Evolutionary conservation across 495 filamentous ascomycete genomes (phyloP), one percentile per base, ranked within the genome.

Genomic region (Penicillium ochrochloron): DNA sequence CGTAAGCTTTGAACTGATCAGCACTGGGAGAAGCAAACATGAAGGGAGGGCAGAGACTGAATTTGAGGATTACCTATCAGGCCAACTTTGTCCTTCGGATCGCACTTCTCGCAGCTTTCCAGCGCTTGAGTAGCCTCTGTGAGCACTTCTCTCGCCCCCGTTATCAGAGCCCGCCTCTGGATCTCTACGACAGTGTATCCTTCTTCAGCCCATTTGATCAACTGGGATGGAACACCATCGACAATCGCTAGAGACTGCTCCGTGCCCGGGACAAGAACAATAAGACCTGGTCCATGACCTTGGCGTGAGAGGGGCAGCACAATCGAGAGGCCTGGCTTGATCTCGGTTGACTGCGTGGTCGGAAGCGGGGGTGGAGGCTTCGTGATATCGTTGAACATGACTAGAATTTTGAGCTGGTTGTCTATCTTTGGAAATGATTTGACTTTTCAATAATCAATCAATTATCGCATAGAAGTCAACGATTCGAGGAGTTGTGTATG

Each of bases 161-260:
- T 25, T 29, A n/a, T 31, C 41, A 61, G 17, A 7, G 59, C 62
- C 5, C 31, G 44, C 17, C 60, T 50, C 34, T 61, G 57, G 29
- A 71, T 60, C 54, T 69, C 58, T 0, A 64, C 52, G 1, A 71
- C 63, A 7, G 54, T 56, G 41, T 69, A 72, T 17, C 64, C 50
- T 37, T 72, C 70, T 59, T 72, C 67, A 4, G 66, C 63, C 69
- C 69, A 69, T 56, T 72, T 72, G 33, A 61, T 31, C 14, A 54
- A n/a, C 5, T 65, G 64, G 3, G 60, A 58, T 12, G 64, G 64
- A 10, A 69, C 51, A 3, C 51, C 51, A 10, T 54, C 51, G 5
- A 54, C 6, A 14, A 54, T 54, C 5, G 25, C 27, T 2, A 34
- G 15, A 31, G 51, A 23, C 31, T 54, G 27, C 5, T 54, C 51